phyloP scores from a whole-genome alignment of 2,329 filamentous ascomycete species.

The Cordyceps javanica region DNA sequence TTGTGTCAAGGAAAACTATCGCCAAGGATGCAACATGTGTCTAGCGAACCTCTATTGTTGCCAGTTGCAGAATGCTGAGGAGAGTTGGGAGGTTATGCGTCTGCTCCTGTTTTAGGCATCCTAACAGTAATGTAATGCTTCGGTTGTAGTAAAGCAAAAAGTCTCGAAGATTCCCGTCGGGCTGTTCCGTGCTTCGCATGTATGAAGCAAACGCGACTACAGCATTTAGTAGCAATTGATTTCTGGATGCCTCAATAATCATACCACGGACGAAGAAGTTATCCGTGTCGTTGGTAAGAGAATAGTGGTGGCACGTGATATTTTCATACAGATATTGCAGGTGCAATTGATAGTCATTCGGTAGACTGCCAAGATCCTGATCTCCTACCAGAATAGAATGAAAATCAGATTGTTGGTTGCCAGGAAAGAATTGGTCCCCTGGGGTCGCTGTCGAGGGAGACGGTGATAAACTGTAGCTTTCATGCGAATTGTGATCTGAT shows the following conservation, averaged over 20 bases:
- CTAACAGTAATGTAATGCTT: constrained; percentile 71
- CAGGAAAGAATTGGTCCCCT: not conserved
- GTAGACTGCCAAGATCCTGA: constrained; percentile 51
- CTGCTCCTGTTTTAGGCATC: constrained; percentile 63
- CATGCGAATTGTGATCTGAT: constrained; percentile 49
- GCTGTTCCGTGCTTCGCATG: constrained; percentile 66
- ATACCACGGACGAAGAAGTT: constrained; percentile 70
- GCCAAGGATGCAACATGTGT: not conserved
- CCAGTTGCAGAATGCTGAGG: constrained; percentile 82
- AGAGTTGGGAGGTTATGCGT: constrained; percentile 68
- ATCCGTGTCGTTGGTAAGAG: constrained; percentile 62
- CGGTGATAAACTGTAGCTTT: constrained; percentile 47
- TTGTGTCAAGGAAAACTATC: not conserved
- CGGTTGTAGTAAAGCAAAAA: constrained; percentile 90
- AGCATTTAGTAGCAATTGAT: constrained; percentile 79
- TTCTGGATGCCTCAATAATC: constrained; percentile 61
- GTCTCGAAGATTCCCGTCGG: constrained; percentile 66
- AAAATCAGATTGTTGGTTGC: constrained; percentile 20
- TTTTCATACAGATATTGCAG: constrained; percentile 72
- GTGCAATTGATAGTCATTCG: constrained; percentile 69
- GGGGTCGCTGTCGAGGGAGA: constrained; percentile 38
- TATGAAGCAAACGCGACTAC: constrained; percentile 86
- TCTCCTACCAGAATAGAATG: not conserved
- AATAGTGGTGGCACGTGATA: constrained; percentile 78
- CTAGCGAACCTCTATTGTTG: constrained; percentile 78